A percentile compares a stretch with the other conserved stretches of the same genome.
Evolutionary conservation across 345 rosid species (phyloP).

Genomic region (Pugionium cornutum): DNA sequence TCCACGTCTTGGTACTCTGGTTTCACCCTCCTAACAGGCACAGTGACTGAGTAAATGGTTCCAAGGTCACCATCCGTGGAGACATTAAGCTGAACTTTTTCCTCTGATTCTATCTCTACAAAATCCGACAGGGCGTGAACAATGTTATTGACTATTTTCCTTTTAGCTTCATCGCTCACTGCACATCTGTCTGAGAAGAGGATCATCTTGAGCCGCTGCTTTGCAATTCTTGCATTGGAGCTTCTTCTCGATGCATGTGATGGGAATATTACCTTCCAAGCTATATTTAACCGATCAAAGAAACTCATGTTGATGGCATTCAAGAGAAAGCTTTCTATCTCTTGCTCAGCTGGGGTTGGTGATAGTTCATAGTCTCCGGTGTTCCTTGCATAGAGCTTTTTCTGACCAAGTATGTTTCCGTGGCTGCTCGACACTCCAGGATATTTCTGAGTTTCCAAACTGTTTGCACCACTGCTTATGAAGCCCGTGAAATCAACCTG

Average conservation of each 20-base stretch:
- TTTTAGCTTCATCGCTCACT: constrained; percentile 89
- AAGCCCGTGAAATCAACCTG: constrained; percentile 58
- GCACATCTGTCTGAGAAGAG: constrained; percentile 96
- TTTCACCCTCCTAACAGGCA: constrained; percentile 90
- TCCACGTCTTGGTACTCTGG: constrained; percentile 71
- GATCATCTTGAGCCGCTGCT: constrained; percentile 96
- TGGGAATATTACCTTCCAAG: constrained; percentile 94
- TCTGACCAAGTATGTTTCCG: constrained; percentile 32
- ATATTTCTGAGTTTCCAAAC: constrained; percentile 40
- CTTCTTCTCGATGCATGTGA: constrained; percentile 64
- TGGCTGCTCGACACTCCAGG: constrained; percentile 39
- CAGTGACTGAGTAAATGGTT: constrained; percentile 88
- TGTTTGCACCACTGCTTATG: constrained; percentile 44
- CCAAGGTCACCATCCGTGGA: constrained; percentile 84
- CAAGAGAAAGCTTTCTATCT: constrained; percentile 69
- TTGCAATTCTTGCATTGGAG: constrained; percentile 93
- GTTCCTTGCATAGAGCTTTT: constrained; percentile 48
- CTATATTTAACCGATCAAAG: constrained; percentile 78
- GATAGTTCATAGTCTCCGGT: constrained; percentile 56
- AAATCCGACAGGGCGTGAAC: constrained; percentile 80
- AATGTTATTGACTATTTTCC: constrained; percentile 78
- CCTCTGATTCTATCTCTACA: constrained; percentile 94
- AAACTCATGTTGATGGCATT: constrained; percentile 78
- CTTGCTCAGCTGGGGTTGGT: constrained; percentile 56
- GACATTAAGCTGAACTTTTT: constrained; percentile 87